Conservation (phyloP, 2,329 filamentous ascomycete species). For the Stylonectria norvegica region DNA sequence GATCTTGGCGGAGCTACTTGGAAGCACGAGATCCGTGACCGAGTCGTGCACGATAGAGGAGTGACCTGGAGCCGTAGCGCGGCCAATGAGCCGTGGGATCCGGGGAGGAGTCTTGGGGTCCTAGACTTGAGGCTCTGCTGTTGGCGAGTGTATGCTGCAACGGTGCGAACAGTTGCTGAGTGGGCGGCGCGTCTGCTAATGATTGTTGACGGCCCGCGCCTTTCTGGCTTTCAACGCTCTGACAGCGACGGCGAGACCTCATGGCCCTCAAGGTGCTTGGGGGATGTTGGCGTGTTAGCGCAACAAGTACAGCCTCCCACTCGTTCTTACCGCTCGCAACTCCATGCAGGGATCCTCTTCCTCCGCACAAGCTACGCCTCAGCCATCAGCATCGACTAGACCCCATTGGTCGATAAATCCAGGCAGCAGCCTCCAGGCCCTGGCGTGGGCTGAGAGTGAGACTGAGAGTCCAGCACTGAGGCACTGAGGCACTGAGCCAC, state of each 20-base stretch:
- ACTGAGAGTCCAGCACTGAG: no score
- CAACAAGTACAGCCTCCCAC: constrained; percentile 4
- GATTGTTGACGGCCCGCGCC: no score
- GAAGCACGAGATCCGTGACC: constrained; percentile 5
- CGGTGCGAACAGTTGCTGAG: background rate
- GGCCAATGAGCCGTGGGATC: constrained; percentile 8
- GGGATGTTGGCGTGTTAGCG: no score
- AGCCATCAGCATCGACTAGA: constrained; percentile 18
- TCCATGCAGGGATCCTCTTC: constrained; percentile 17
- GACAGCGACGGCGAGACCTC: no score
- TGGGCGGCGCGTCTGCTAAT: no score
- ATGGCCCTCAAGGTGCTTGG: no score
- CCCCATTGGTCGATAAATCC: constrained; percentile 18
- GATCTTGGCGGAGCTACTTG: constrained; percentile 17
- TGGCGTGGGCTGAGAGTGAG: constrained; percentile 27
- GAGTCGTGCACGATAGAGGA: constrained; percentile 17
- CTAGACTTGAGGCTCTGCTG: no score
- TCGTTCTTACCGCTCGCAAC: constrained; percentile 12
- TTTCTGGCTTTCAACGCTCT: no score
- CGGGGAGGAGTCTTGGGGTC: constrained; percentile 2
- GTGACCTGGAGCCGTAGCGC: constrained; percentile 18
- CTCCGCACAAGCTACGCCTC: constrained; percentile 30
- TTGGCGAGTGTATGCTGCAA: background rate
- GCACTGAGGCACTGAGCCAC: no score
- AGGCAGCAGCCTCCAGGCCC: constrained; percentile 33